A percentile compares a stretch with the other conserved stretches of the same genome.
These are phyloP conservation scores for Scedosporium minutisporum DNA, from an alignment of 2,329 filamentous ascomycete species.

Conservation along the genomic window DNA sequence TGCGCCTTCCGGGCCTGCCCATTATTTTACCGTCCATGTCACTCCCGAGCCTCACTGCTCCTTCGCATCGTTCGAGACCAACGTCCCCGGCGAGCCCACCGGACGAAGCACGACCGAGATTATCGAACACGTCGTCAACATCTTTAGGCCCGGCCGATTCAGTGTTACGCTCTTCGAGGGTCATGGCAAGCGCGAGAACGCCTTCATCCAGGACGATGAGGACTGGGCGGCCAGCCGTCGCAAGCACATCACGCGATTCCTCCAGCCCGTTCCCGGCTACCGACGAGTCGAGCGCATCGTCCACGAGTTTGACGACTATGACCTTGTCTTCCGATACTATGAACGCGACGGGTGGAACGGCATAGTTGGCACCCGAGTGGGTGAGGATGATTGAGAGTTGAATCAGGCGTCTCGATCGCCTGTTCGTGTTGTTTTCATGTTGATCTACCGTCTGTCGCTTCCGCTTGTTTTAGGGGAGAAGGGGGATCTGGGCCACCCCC, in stretches of 20 bases:
- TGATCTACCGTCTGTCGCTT: background rate
- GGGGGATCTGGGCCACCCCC: too few relatives aligned
- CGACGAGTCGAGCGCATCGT: slow-evolving; percentile 87
- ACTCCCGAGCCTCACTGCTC: slow-evolving; percentile 96
- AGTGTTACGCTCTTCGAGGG: slow-evolving; percentile 94
- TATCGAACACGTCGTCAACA: slow-evolving; percentile 85
- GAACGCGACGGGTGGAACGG: slow-evolving; percentile 73
- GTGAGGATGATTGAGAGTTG: slow-evolving; percentile 32
- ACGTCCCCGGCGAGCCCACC: slow-evolving; percentile 80
- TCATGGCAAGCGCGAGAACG: slow-evolving; percentile 45
- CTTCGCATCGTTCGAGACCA: slow-evolving; percentile 97
- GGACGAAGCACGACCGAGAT: slow-evolving; percentile 84
- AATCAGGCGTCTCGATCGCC: background rate
- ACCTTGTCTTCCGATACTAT: slow-evolving; percentile 93
- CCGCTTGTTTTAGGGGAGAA: background rate
- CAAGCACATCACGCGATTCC: slow-evolving; percentile 33
- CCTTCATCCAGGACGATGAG: slow-evolving; percentile 29
- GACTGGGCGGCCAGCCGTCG: slow-evolving; percentile 31
- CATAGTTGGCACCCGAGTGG: slow-evolving; percentile 41
- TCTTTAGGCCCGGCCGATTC: slow-evolving; percentile 97
- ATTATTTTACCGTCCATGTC: slow-evolving; percentile 98
- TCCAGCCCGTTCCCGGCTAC: slow-evolving; percentile 74
- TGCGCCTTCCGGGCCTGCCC: slow-evolving; percentile 45
- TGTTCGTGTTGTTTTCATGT: background rate
- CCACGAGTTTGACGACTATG: slow-evolving; percentile 94